Evolutionary conservation across 768 basidiomycete species (phyloP).

Genomic region (Pleurotus tuoliensis): DNA sequence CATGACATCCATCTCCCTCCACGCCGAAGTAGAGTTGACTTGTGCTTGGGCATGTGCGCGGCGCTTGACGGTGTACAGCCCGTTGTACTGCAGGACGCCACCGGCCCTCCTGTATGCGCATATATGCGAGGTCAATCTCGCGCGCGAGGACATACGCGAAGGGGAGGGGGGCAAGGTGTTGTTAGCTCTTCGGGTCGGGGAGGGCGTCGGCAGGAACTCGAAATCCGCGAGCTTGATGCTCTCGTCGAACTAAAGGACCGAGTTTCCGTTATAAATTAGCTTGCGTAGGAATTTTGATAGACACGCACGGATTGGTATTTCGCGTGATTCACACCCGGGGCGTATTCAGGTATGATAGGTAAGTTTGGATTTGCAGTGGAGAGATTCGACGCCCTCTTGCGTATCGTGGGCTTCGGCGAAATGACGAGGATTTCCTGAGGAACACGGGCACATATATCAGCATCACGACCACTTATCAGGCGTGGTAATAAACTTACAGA

Average conservation of each 20-base stretch:
- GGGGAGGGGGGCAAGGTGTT: not conserved
- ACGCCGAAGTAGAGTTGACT: not conserved
- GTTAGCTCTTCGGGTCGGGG: not conserved
- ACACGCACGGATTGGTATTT: slow-evolving; percentile 2
- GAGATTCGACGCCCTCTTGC: not conserved
- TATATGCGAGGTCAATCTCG: not conserved
- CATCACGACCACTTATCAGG: not conserved
- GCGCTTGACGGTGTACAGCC: not conserved
- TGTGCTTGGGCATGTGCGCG: not conserved
- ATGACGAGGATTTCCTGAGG: not conserved
- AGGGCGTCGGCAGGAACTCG: not conserved
- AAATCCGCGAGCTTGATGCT: not conserved
- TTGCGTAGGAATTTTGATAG: not conserved
- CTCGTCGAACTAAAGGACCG: not conserved
- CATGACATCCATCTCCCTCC: slow-evolving; percentile 6
- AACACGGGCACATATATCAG: no score
- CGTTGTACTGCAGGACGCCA: not conserved
- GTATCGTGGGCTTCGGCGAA: not conserved
- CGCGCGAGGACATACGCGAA: not conserved
- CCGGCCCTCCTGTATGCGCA: not conserved
- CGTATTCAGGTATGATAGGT: not conserved
- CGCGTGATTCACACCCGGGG: not conserved
- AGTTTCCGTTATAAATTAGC: no score
- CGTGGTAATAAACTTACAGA: not conserved
- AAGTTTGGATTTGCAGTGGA: not conserved